These are phyloP conservation scores for Pythium myriotylum DNA, from an alignment of 352 stramenopile species.

Conservation along the genomic window DNA sequence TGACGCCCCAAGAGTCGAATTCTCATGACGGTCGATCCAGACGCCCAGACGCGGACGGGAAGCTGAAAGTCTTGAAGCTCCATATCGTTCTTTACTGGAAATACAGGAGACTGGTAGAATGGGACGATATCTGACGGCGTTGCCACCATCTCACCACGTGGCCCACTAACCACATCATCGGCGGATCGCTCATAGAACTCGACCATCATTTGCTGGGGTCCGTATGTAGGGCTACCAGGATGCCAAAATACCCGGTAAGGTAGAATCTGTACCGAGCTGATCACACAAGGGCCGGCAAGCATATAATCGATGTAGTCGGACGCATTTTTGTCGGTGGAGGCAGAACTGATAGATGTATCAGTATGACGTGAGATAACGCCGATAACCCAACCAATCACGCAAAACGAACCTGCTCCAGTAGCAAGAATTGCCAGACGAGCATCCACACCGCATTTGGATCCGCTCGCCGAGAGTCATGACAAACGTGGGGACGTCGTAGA, in stretches of 20 bases:
- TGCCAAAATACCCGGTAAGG: constrained; percentile 85
- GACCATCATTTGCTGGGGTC: constrained; percentile 64
- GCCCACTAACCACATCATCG: not conserved
- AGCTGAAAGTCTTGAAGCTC: constrained; percentile 64
- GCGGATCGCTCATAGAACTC: constrained; percentile 54
- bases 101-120: constrained; percentile 62
- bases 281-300: constrained; percentile 53
- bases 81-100: constrained; percentile 73
- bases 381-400: not conserved
- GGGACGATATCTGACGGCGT: constrained; percentile 23
- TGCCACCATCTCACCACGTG: not conserved
- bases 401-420: constrained; percentile 77
- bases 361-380: not conserved
- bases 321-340: constrained; percentile 58
- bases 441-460: constrained; percentile 71
- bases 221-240: constrained; percentile 73
- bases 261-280: constrained; percentile 66
- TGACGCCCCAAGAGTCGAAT: constrained; percentile 70
- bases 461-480: constrained; percentile 60
- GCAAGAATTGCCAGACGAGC: constrained; percentile 70
- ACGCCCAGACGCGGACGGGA: constrained; percentile 45
- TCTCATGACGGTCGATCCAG: constrained; percentile 48
- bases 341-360: constrained; percentile 41
- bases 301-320: constrained; percentile 79
- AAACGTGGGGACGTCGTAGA: constrained; percentile 41